phyloP scores from a whole-genome alignment of 176 grass and related monocot genomes.

The Rhynchospora breviuscula region DNA sequence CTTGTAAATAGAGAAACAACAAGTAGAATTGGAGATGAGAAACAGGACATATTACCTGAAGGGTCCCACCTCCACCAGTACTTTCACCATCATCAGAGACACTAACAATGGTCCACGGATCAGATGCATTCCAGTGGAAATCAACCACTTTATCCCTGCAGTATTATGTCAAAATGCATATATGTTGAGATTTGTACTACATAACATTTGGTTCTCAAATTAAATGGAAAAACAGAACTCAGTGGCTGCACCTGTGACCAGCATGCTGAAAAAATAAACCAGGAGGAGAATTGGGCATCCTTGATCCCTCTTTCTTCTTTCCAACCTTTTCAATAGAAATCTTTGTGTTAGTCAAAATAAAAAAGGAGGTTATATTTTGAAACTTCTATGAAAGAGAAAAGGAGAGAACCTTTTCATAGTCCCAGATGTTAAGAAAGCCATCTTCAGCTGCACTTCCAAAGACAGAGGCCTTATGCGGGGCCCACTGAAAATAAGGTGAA shows the following conservation, averaged over 20 bases:
- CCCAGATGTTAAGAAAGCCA: constrained; percentile 95
- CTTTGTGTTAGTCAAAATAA: neutral
- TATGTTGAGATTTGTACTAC: neutral
- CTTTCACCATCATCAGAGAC: constrained; percentile 98
- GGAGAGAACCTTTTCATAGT: constrained; percentile 74
- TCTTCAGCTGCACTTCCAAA: constrained; percentile 97
- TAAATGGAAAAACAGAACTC: neutral
- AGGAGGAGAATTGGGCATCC: constrained; percentile 53
- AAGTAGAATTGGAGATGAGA: neutral
- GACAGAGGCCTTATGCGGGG: constrained; percentile 88
- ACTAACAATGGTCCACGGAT: constrained; percentile 98
- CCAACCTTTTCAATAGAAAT: constrained; percentile 46
- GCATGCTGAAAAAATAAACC: constrained; percentile 99
- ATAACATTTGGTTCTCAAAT: neutral
- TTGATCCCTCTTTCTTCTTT: constrained; percentile 63
- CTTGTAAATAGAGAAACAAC: neutral
- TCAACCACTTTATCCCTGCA: constrained; percentile 93
- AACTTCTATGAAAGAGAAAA: neutral
- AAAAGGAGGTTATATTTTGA: neutral
- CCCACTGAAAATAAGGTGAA: constrained; percentile 66
- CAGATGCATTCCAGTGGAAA: constrained; percentile 94
- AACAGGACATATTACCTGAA: constrained; percentile 61
- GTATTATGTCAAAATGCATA: neutral
- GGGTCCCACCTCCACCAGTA: constrained; percentile 89
- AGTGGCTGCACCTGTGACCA: constrained; percentile 65